Evolutionary conservation across 192 early-diverging fungal genomes (phyloP).

Genomic region (Rhizophagus clarus): DNA sequence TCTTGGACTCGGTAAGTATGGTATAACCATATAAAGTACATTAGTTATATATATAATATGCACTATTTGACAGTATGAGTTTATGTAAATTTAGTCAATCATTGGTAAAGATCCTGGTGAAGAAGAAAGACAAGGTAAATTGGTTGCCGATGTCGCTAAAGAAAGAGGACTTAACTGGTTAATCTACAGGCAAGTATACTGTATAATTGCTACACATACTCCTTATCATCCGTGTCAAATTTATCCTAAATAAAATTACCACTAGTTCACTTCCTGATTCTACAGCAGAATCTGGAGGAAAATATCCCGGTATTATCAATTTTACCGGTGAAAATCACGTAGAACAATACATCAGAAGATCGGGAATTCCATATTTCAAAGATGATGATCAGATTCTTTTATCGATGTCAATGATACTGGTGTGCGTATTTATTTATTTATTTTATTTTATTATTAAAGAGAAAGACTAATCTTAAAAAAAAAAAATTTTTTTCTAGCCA

Average conservation of each 20-base stretch:
- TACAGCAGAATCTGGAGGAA: no score
- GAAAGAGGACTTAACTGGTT: not conserved
- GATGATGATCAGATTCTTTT: not conserved
- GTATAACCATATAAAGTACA: no score
- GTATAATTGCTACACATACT: no score
- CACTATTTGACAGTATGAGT: no score
- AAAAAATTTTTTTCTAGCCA: not conserved
- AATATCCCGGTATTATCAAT: not conserved
- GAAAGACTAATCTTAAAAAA: not conserved
- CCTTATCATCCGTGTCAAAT: no score
- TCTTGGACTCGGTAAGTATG: no score
- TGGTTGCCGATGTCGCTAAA: slow-evolving; percentile 5
- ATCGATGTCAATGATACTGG: not conserved
- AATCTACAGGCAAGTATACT: not conserved
- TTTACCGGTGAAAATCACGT: slow-evolving; percentile 6
- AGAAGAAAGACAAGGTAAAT: slow-evolving; percentile 7
- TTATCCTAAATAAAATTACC: no score
- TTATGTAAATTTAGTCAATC: no score
- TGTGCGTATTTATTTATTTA: not conserved
- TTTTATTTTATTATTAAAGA: not conserved
- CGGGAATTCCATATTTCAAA: not conserved
- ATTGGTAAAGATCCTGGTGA: not conserved
- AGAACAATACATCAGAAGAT: slow-evolving; percentile 2
- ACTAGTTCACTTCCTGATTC: slow-evolving; percentile 3
- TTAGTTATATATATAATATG: no score